Evolutionary conservation across 345 rosid species (phyloP), one percentile per base, ranked within the genome.

Genomic region (Firmiana major): DNA sequence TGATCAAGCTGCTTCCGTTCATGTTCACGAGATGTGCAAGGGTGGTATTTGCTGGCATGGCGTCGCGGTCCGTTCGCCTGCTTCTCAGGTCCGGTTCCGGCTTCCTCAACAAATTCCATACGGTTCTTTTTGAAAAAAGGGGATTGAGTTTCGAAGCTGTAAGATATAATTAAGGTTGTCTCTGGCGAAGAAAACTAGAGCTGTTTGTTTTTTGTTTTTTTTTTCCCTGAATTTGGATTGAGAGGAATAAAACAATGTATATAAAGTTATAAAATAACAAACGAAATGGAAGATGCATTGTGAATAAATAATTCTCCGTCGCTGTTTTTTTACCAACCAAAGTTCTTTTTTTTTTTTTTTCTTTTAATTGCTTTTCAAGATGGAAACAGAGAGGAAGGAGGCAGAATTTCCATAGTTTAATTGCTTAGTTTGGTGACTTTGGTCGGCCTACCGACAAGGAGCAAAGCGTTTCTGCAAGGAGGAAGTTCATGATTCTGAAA

Each of bases 11-110:
- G 43, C 42, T 19, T 28, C 74, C 77, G 84, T 73, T 40, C 89
- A 86, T 63, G 90, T 73, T 49, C 90, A 88, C 76, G 91, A 88
- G 86, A 86, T 83, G 77, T 93, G 98, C 77, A 93, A 84, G 85
- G 97, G 99, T 40, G 99, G 99, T 17, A 95, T 95, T 63, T 95
- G 99, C 67, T 95, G 99, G 99, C 99, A 95, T 84, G 99, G 98
- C 11, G 99, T 95, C 36, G 99, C 99, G 3, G 92, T 93, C 59
- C 82, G 92, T 51, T 95, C 96, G 1, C 97, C 99, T 59, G 97
- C 94, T 74, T 91, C 98, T 1, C 94, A 95, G 91, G 96, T 95
- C 86, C 94, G 94, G 66, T 90, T 95, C 83, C 82, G 93, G 67
- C 93, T 95, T 38, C 98, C 98, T 19, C 97, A 80, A 73, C 93